Percentiles rank a stretch among this genome's conserved stretches.
Conservation (phyloP, 441 rosid genomes). For the Bocquillonia castaneifolia region DNA sequence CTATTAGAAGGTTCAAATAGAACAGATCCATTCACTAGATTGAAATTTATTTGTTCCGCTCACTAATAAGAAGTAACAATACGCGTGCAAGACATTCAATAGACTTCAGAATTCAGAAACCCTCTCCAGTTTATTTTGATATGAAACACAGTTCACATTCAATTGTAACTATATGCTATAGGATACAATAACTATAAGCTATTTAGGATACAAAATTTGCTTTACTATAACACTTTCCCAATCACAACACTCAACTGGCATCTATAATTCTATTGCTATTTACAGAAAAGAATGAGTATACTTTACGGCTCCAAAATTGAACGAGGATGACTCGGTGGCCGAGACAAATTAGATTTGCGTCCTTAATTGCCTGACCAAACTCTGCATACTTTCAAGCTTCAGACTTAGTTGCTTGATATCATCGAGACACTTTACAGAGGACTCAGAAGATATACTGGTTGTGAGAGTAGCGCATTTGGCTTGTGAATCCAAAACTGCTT, state of each 20-base stretch:
- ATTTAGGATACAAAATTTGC: constrained; percentile 22
- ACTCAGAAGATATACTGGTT: constrained; percentile 33
- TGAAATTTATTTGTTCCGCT: too few species aligned
- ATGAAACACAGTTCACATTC: neutral
- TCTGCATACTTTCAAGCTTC: constrained; percentile 65
- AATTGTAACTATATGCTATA: too few species aligned
- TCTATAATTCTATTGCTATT: constrained; percentile 33
- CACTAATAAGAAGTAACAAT: too few species aligned
- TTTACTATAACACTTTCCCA: constrained; percentile 8
- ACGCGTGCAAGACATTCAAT: too few species aligned
- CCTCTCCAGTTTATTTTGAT: neutral
- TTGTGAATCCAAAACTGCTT: constrained; percentile 54
- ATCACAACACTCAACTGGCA: constrained; percentile 19
- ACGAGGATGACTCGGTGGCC: neutral
- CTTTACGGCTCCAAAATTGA: constrained; percentile 31
- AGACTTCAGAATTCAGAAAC: neutral
- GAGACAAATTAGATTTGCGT: constrained; percentile 40
- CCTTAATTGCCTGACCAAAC: constrained; percentile 53
- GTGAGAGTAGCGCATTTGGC: constrained; percentile 54
- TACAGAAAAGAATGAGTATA: constrained; percentile 47
- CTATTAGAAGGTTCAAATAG: too few species aligned
- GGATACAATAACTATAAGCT: too few species aligned
- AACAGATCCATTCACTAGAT: too few species aligned
- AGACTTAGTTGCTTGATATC: constrained; percentile 48
- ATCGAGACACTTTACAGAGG: constrained; percentile 32